Percentiles rank a stretch among this genome's conserved stretches.
phyloP scores from a whole-genome alignment of 352 stramenopile genomes.

The Saprolegnia parasitica region DNA sequence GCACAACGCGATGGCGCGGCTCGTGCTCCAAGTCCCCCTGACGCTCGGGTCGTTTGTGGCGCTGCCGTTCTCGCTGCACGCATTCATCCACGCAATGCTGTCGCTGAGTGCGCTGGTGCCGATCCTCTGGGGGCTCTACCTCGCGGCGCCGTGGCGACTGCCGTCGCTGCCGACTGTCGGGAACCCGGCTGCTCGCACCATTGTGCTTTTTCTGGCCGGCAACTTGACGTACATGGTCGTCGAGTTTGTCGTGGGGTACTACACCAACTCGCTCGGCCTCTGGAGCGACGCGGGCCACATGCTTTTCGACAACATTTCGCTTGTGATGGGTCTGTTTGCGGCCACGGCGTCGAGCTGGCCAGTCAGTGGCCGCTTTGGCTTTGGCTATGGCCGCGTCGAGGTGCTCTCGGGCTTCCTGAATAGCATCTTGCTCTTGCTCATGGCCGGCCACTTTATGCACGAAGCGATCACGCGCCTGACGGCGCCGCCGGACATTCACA shows the following conservation, averaged over 20 bases:
- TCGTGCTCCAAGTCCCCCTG: conserved; percentile 18
- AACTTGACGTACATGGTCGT: conserved; percentile 87
- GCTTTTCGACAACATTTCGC: conserved; percentile 82
- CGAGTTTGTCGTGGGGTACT: conserved; percentile 77
- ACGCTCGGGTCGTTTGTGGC: neutral
- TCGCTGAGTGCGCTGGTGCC: conserved; percentile 11
- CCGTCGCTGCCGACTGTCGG: neutral
- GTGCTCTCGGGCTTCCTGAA: conserved; percentile 86
- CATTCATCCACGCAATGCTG: conserved; percentile 12
- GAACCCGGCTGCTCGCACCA: conserved; percentile 40
- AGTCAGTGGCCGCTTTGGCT: conserved; percentile 67
- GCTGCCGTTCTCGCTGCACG: neutral
- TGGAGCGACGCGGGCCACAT: conserved; percentile 86
- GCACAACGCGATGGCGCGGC: conserved; percentile 6
- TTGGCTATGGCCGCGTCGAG: conserved; percentile 82
- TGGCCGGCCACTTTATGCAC: conserved; percentile 77
- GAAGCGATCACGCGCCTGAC: conserved; percentile 71
- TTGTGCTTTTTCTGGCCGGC: conserved; percentile 74
- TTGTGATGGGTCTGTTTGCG: conserved; percentile 78
- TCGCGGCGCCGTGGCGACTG: neutral
- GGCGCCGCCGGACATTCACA: conserved; percentile 69
- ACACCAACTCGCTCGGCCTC: conserved; percentile 79
- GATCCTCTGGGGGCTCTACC: conserved; percentile 16
- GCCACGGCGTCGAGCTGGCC: conserved; percentile 78
- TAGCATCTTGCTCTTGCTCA: conserved; percentile 75